Base-by-base conservation (phyloP, 2,329 filamentous ascomycete genomes). In the Fusarium sacchari region DNA sequence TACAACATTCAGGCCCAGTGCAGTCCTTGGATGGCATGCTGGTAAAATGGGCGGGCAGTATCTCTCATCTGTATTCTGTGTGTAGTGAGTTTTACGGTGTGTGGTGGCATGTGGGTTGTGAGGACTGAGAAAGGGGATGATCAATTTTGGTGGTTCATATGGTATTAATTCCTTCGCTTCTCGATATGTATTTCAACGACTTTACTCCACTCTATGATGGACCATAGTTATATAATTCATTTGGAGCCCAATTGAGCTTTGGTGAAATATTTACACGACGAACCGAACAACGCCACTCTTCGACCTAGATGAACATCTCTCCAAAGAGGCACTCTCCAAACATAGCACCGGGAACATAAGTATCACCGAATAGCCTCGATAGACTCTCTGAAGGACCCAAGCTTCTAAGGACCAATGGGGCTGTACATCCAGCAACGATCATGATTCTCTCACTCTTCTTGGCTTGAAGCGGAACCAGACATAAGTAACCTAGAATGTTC, bases 1-100 rank as follows among this genome's bases (percentile, higher is more conserved):
- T 83, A 83, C 65, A 80, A 78, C 32, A 75, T 84, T 12, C 76
- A 83, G 60, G 82, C 81, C 10, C 77, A 82, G 60, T 83, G 82
- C 53, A 77, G 79, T 34, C 82, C 82, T 22, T 83, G 82, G 82
- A 82, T 83, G 75, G 81, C 77, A 24, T 83, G 82, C 26, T 26
- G n/a, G 39, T 65, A 59, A 44, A 39, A 17, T 13, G 28, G 39
- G 14, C 37, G 15, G n/a, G 18, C 49, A n/a, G 36, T 22, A 18
- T 42, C 24, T 36, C 34, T 37, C 30, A 34, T 59, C 37, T 14
- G 14, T 53, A 49, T 59, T 24, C 42, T 59, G 74, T 66, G 44
- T 72, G 60, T 68, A 57, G 47, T 60, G 53, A 62, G 46, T 50
- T 60, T 30, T 42, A 61, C 66, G 30, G 24, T 49, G 62, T 47